These are phyloP conservation scores for Quercus agrifolia DNA, from an alignment of 306 rosid genomes.

Conservation along the genomic window DNA sequence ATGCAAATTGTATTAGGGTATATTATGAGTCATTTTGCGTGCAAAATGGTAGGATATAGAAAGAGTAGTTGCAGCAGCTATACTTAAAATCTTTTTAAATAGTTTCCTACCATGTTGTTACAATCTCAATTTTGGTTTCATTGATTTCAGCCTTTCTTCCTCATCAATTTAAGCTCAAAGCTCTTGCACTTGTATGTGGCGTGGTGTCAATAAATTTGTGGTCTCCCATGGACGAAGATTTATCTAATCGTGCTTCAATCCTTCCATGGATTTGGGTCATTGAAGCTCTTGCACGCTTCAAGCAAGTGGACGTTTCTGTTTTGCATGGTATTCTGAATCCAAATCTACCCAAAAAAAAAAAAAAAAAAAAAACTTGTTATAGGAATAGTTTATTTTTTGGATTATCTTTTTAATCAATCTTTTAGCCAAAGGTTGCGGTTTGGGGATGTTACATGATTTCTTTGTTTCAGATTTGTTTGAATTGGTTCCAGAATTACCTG, in stretches of 20 bases:
- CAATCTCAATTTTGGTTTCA: not conserved
- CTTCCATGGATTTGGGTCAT: conserved; percentile 68
- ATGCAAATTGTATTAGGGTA: not conserved
- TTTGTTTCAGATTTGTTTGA: conserved; percentile 43
- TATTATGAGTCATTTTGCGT: not conserved
- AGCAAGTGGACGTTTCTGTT: conserved; percentile 28
- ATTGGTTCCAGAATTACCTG: conserved; percentile 35
- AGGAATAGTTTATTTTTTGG: not conserved
- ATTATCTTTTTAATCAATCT: not conserved
- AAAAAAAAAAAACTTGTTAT: no score
- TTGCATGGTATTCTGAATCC: conserved; percentile 32
- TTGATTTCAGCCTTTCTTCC: not conserved
- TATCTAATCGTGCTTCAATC: conserved; percentile 25
- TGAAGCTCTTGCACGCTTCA: conserved; percentile 55
- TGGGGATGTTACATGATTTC: not conserved
- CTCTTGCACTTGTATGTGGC: not conserved
- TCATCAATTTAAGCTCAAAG: not conserved
- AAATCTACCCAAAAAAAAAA: no score
- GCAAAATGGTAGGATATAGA: not conserved
- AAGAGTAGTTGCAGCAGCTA: not conserved
- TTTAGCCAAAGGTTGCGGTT: not conserved
- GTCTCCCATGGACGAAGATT: conserved; percentile 28
- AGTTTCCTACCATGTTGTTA: not conserved
- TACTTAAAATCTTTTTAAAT: not conserved
- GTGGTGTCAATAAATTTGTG: not conserved